These are phyloP conservation scores for Cryphonectria radicalis DNA, from an alignment of 2,329 filamentous ascomycete genomes.

Conservation along the genomic window DNA sequence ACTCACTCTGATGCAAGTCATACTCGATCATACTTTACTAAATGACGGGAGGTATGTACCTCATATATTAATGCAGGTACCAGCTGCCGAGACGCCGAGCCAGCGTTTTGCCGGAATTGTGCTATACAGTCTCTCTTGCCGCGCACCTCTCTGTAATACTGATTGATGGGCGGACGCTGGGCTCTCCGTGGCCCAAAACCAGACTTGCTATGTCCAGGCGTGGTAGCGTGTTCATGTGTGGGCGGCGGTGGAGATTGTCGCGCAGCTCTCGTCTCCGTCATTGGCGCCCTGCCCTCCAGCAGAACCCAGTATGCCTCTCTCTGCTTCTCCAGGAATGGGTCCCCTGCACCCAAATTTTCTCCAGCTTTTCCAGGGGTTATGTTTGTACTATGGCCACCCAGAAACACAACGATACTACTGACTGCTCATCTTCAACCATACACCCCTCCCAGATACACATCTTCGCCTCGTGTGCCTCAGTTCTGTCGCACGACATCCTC, in stretches of 20 bases:
- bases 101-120: not conserved
- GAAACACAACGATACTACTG: not conserved
- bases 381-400: not conserved
- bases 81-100: not conserved
- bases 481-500: not conserved
- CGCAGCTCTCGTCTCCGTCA: not conserved
- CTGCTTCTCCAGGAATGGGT: not conserved
- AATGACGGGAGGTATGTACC: not conserved
- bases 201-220: not conserved
- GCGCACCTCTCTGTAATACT: not conserved
- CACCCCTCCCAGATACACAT: not conserved
- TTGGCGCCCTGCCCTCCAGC: not conserved
- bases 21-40: not conserved
- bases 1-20: not conserved
- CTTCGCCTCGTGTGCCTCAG: not conserved
- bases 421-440: not conserved
- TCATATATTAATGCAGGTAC: not conserved
- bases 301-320: not conserved
- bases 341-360: conserved; percentile 12
- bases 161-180: not conserved
- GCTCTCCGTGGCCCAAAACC: not conserved
- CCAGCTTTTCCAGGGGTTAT: not conserved
- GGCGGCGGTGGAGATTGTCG: not conserved
- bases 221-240: not conserved
- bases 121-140: not conserved